Evolutionary conservation across 2,329 filamentous ascomycete species (phyloP), one percentile per base, ranked within the genome.

Genomic region (Colletotrichum sansevieriae): DNA sequence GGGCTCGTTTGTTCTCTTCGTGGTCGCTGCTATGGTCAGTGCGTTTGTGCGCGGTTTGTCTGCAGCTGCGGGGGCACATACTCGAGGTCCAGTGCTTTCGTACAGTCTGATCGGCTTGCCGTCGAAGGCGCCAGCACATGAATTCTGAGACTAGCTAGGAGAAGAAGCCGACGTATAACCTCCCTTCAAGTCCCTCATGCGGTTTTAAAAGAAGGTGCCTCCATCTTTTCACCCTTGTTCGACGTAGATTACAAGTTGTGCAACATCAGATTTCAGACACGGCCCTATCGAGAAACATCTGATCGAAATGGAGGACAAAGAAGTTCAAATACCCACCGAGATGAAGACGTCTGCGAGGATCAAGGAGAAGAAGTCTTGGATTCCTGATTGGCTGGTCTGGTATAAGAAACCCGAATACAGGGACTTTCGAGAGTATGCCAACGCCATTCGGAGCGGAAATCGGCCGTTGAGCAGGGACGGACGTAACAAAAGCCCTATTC

Each of bases 401-500:
- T 85, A 85, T 74, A 84, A 83, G 76, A 84, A 83, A 72, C 83
- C 83, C 2, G 82, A 84, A 65, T 84, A 83, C 72, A 77, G 82
- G 25, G 82, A 85, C 69, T 81, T 84, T 73, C 81, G 78, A 49
- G 78, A 83, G 68, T 84, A 83, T 71, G 79, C 82, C 25, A 76
- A 73, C 39, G 76, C 74, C 37, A 71, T 83, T 65, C 74, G 75
- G 68, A 71, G 75, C 8, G 81, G 81, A 5, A 71, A 55, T 44
- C 79, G 83, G 20, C 58, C 76, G 2, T 63, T 80, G 60, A 81
- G 78, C 37, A 79, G 80, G 2, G 77, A 80, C 62, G 74, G 77
- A 13, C 78, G 78, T 11, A 73, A 73, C 43, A 80, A 78, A 66
- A 75, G 72, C 20, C 73, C 78, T 52, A 76, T 84, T 41, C 83